Conservation (phyloP, 768 basidiomycete genomes). For the Tephrocybe sp. region DNA sequence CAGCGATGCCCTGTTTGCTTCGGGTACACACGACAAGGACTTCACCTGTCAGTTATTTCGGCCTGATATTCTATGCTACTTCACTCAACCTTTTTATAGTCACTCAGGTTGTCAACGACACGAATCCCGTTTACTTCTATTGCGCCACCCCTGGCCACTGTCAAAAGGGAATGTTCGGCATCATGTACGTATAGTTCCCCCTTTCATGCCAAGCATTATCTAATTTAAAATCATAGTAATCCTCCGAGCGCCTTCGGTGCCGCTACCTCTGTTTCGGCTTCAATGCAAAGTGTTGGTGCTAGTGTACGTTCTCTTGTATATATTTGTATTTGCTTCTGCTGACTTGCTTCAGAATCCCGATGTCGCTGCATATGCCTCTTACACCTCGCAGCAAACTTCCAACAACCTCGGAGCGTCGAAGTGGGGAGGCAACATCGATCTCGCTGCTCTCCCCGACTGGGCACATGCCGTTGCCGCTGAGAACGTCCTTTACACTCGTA, state of each 20-base stretch:
- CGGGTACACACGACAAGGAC: conserved; percentile 61
- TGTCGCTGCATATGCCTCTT: conserved; percentile 54
- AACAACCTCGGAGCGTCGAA: conserved; percentile 45
- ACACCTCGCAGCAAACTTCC: conserved; percentile 47
- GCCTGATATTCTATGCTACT: not conserved
- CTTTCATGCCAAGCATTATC: not conserved
- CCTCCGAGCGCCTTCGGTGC: conserved; percentile 49
- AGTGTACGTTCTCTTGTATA: conserved; percentile 33
- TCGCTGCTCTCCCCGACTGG: conserved; percentile 55
- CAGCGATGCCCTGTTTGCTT: conserved; percentile 54
- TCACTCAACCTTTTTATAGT: conserved; percentile 37
- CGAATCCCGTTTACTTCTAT: conserved; percentile 73
- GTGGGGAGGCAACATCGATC: conserved; percentile 68
- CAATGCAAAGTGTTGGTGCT: conserved; percentile 49
- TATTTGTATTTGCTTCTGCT: not conserved
- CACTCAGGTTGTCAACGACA: conserved; percentile 71
- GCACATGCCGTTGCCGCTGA: conserved; percentile 47
- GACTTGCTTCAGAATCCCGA: conserved; percentile 45
- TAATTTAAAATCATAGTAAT: conserved; percentile 38
- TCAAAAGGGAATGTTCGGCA: conserved; percentile 83
- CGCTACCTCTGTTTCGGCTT: conserved; percentile 47
- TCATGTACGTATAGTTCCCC: conserved; percentile 44
- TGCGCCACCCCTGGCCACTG: conserved; percentile 74
- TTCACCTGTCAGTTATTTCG: conserved; percentile 54
- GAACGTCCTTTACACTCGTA: conserved; percentile 56